Conservation (phyloP, 2,329 filamentous ascomycete species). For the Cladosporium austrohemisphaericum region DNA sequence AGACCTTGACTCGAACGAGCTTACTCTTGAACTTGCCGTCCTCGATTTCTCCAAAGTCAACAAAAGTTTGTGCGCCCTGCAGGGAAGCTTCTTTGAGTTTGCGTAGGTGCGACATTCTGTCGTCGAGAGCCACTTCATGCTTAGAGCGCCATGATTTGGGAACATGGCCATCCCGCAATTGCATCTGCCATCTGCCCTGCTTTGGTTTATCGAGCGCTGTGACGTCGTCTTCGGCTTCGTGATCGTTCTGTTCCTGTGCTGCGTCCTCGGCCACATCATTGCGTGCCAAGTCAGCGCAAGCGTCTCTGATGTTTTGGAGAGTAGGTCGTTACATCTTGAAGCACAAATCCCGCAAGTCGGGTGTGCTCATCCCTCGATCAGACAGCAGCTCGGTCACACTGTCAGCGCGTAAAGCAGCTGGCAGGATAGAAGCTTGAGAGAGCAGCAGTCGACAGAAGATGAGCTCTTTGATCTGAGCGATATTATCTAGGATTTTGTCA, state of each 20-base stretch:
- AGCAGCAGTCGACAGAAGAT: slow-evolving; percentile 49
- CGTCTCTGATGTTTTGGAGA: slow-evolving; percentile 50
- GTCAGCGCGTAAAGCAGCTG: slow-evolving; percentile 41
- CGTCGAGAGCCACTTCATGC: slow-evolving; percentile 32
- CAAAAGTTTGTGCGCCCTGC: slow-evolving; percentile 19
- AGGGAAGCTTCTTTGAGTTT: slow-evolving; percentile 16
- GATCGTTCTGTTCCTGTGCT: slow-evolving; percentile 24
- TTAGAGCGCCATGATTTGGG: slow-evolving; percentile 28
- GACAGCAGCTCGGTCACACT: slow-evolving; percentile 46
- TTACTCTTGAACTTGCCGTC: slow-evolving; percentile 32
- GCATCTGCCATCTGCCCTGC: slow-evolving; percentile 7
- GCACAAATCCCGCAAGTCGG: slow-evolving; percentile 46
- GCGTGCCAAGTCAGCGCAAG: slow-evolving; percentile 48
- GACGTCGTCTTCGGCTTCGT: slow-evolving; percentile 21
- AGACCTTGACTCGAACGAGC: slow-evolving; percentile 46
- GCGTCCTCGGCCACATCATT: slow-evolving; percentile 38
- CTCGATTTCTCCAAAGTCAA: slow-evolving; percentile 38
- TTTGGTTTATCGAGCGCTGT: slow-evolving; percentile 18
- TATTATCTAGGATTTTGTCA: slow-evolving; percentile 41
- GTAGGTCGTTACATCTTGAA: slow-evolving; percentile 47
- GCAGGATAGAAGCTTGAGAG: slow-evolving; percentile 44
- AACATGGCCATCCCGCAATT: slow-evolving; percentile 7
- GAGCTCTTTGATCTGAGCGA: slow-evolving; percentile 48
- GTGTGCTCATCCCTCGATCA: slow-evolving; percentile 40
- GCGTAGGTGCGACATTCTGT: slow-evolving; percentile 14